phyloP scores from a whole-genome alignment of 2,329 filamentous ascomycete genomes.

The Colletotrichum orchidophilum region DNA sequence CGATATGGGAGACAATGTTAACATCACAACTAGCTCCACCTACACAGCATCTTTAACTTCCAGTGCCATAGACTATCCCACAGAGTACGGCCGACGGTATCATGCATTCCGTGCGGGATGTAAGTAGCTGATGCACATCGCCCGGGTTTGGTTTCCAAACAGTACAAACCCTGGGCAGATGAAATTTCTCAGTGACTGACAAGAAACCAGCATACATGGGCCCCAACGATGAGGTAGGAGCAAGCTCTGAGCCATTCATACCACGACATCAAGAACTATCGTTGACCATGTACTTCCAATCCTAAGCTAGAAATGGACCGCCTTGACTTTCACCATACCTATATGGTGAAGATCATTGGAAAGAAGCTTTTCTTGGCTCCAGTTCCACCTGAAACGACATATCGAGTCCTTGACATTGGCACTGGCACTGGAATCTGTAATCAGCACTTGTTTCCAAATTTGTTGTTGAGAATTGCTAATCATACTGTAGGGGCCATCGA shows the following conservation, averaged over 20 bases:
- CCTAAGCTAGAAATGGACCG: conserved; percentile 8
- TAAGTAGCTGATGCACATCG: neutral
- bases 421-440: conserved; percentile 70
- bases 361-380: conserved; percentile 1
- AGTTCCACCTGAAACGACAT: neutral
- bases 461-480: neutral
- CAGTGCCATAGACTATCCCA: neutral
- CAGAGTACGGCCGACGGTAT: neutral
- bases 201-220: neutral
- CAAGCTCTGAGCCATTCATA: neutral
- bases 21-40: neutral
- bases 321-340: conserved; percentile 7
- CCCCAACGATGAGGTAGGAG: neutral
- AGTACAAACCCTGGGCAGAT: neutral
- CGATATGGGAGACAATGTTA: neutral
- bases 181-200: neutral
- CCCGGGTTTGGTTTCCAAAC: neutral
- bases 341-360: neutral
- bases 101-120: neutral
- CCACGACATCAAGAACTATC: neutral
- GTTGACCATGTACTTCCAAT: neutral
- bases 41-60: neutral
- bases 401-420: conserved; percentile 63
- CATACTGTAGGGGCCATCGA: conserved; percentile 41
- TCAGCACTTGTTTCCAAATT: too few species aligned